Percentiles rank a stretch among this genome's conserved stretches.
phyloP scores from a whole-genome alignment of 176 grass and related monocot genomes.

The Puya raimondii region DNA sequence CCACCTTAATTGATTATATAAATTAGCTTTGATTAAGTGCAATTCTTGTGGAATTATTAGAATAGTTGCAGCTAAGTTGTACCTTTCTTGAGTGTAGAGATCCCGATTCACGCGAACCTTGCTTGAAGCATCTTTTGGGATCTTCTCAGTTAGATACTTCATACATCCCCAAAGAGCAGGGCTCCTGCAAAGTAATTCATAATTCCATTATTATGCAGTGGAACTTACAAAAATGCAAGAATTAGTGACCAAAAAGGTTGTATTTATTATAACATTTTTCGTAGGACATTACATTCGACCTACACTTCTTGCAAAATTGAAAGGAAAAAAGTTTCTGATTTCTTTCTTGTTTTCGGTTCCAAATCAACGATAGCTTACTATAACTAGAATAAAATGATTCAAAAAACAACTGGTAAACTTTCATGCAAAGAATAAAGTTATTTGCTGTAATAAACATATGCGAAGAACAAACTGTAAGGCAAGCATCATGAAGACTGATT shows the following conservation, averaged over 20 bases:
- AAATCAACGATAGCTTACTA: background rate
- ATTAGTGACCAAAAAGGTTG: conserved; percentile 7
- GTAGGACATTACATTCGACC: background rate
- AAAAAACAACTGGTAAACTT: background rate
- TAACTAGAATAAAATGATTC: background rate
- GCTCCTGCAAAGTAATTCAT: conserved; percentile 49
- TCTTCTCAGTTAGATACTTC: conserved; percentile 84
- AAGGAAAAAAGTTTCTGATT: background rate
- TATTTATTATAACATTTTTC: background rate
- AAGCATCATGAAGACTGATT: background rate
- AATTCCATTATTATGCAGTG: conserved; percentile 1
- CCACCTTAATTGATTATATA: too few relatives aligned
- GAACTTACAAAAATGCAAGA: background rate
- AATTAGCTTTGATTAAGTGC: too few relatives aligned
- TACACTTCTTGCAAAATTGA: background rate
- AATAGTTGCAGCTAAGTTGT: conserved; percentile 10
- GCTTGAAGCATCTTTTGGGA: conserved; percentile 87
- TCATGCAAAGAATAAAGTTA: too few relatives aligned
- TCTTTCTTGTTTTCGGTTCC: background rate
- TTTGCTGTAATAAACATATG: too few relatives aligned
- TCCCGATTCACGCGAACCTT: conserved; percentile 87
- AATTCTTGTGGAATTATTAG: too few relatives aligned
- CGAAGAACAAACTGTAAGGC: background rate
- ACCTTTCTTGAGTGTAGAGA: conserved; percentile 90
- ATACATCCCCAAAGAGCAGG: conserved; percentile 70